Conservation (phyloP, 208 protist species). For the Leptomonas pyrrhocoris region DNA sequence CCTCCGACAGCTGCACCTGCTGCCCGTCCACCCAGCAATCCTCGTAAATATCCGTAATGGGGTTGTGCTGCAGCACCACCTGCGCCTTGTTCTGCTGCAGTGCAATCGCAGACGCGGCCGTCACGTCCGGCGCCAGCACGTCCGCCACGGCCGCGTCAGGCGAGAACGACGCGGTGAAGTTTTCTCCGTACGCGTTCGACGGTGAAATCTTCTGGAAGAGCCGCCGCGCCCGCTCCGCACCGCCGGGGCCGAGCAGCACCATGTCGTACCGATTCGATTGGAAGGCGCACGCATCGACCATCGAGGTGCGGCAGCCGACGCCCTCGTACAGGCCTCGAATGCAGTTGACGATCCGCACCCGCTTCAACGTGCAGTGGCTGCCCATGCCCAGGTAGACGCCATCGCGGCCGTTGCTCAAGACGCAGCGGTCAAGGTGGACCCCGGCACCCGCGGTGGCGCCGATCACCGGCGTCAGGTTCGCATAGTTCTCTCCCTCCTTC, state of each 20-base stretch:
- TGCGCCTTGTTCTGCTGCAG: constrained; percentile 43
- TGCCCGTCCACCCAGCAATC: constrained; percentile 45
- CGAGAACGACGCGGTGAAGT: constrained; percentile 16
- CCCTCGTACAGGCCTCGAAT: constrained; percentile 69
- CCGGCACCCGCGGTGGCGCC: constrained; percentile 44
- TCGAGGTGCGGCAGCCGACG: constrained; percentile 45
- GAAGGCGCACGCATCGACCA: constrained; percentile 36
- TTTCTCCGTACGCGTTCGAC: not conserved
- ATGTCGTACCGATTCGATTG: constrained; percentile 62
- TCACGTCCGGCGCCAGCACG: constrained; percentile 26
- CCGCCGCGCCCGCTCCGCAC: constrained; percentile 17
- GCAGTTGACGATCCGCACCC: constrained; percentile 50
- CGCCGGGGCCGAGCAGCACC: constrained; percentile 51
- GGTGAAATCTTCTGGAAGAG: not conserved
- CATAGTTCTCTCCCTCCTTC: constrained; percentile 6
- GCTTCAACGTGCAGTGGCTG: constrained; percentile 37
- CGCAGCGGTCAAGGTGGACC: constrained; percentile 44
- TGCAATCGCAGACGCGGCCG: constrained; percentile 18
- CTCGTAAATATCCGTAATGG: constrained; percentile 63
- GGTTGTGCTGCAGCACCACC: constrained; percentile 60
- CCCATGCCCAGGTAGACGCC: constrained; percentile 63
- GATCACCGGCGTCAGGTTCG: constrained; percentile 34
- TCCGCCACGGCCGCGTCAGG: constrained; percentile 1
- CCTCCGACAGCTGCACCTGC: constrained; percentile 33
- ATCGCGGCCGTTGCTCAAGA: constrained; percentile 61